Conservation (phyloP, 345 rosid genomes). For the Acer saccharum region DNA sequence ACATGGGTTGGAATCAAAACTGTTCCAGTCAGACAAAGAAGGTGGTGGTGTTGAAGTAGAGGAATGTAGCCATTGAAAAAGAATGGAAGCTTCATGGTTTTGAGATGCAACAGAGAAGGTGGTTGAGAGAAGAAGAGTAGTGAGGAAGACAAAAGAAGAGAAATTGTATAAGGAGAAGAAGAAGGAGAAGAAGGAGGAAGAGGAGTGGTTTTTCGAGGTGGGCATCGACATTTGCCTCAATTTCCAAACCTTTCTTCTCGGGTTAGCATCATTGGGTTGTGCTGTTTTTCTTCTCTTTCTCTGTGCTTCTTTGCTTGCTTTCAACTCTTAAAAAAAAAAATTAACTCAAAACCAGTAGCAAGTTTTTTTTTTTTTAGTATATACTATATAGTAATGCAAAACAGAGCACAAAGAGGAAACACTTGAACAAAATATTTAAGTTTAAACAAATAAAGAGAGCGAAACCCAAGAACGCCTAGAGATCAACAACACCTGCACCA, state of each 20-base stretch:
- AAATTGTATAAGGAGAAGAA: slow-evolving; percentile 24
- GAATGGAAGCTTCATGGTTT: slow-evolving; percentile 59
- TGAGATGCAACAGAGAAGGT: slow-evolving; percentile 28
- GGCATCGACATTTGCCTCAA: slow-evolving; percentile 78
- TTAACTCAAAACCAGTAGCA: slow-evolving; percentile 2
- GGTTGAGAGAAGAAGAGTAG: slow-evolving; percentile 23
- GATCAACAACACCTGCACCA: slow-evolving; percentile 69
- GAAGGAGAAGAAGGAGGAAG: slow-evolving; percentile 18
- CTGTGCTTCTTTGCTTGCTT: slow-evolving; percentile 53
- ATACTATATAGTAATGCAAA: background rate
- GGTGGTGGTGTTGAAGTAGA: slow-evolving; percentile 46
- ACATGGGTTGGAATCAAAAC: slow-evolving; percentile 63
- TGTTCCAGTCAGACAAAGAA: slow-evolving; percentile 66
- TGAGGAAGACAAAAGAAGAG: slow-evolving; percentile 21
- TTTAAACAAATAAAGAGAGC: slow-evolving; percentile 19
- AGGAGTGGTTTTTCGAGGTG: slow-evolving; percentile 45
- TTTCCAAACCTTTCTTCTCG: slow-evolving; percentile 66
- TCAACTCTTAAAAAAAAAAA: slow-evolving; percentile 41
- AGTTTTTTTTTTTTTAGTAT: slow-evolving; percentile 6
- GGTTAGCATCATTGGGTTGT: slow-evolving; percentile 62
- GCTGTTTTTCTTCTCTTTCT: slow-evolving; percentile 41
- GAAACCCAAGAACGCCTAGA: slow-evolving; percentile 52
- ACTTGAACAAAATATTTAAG: background rate
- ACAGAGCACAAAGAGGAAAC: slow-evolving; percentile 18
- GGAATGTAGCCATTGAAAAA: slow-evolving; percentile 66